Evolutionary conservation across 2,329 filamentous ascomycete genomes (phyloP).

Genomic region (Fusarium secorum): DNA sequence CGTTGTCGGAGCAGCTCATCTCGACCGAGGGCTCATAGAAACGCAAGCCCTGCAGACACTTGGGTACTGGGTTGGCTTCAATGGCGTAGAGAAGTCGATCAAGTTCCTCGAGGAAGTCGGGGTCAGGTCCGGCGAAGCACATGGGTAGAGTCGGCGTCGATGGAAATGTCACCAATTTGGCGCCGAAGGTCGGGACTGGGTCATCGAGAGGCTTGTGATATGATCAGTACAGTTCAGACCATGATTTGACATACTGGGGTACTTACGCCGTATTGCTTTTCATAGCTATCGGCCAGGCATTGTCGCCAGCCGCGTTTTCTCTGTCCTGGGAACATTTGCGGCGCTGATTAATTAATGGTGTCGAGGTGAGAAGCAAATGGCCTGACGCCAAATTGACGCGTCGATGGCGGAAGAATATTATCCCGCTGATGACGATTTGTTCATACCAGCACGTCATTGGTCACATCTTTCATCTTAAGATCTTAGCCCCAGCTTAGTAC

Average conservation of each 20-base stretch:
- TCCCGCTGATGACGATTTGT: neutral
- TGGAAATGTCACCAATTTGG: neutral
- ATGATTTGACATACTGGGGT: accelerated
- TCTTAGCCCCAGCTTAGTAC: too few relatives aligned
- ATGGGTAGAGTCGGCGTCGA: neutral
- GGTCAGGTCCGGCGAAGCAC: neutral
- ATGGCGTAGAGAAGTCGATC: neutral
- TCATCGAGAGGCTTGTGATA: neutral
- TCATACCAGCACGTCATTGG: neutral
- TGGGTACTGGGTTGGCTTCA: neutral
- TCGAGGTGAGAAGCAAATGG: accelerated
- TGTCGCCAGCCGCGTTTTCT: neutral
- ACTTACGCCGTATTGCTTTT: accelerated
- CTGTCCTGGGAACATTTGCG: neutral
- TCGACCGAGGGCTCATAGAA: neutral
- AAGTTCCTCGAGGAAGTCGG: neutral
- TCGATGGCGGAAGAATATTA: neutral
- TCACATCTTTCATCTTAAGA: neutral
- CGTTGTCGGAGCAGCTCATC: neutral
- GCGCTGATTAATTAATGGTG: accelerated
- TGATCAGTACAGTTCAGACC: accelerated
- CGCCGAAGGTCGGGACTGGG: neutral
- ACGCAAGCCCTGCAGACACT: accelerated
- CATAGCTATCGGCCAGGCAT: neutral
- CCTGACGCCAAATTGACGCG: neutral